Conservation (phyloP, 1,284 basidiomycete species). For the Rhodotorula sp. region DNA sequence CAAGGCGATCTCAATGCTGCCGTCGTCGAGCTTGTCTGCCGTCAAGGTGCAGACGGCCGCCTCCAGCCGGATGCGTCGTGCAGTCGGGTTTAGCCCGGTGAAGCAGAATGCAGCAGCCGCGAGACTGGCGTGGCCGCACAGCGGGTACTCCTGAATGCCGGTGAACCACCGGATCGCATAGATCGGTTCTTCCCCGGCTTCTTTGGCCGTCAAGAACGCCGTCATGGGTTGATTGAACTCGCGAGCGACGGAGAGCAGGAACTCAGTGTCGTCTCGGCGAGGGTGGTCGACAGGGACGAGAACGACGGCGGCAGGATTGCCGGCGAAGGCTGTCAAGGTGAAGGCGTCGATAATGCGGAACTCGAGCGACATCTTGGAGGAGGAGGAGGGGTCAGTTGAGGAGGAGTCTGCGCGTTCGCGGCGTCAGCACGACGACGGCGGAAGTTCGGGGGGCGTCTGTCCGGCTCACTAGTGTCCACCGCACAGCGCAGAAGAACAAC, state of each 20-base stretch:
- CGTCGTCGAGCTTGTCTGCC: slow-evolving; percentile 38
- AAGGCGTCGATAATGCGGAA: slow-evolving; percentile 57
- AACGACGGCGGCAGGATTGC: slow-evolving; percentile 59
- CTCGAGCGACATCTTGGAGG: slow-evolving; percentile 4
- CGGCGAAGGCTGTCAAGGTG: slow-evolving; percentile 52
- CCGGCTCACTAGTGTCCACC: too few relatives aligned
- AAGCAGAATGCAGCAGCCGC: slow-evolving; percentile 55
- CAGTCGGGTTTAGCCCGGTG: slow-evolving; percentile 35
- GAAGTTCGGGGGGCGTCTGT: too few relatives aligned
- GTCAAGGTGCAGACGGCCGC: slow-evolving; percentile 42
- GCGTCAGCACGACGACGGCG: too few relatives aligned
- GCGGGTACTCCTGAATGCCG: slow-evolving; percentile 17
- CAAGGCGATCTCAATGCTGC: slow-evolving; percentile 54
- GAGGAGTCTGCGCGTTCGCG: too few relatives aligned
- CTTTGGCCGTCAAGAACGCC: slow-evolving; percentile 48
- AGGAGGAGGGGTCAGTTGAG: too few relatives aligned
- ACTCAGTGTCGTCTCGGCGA: not conserved
- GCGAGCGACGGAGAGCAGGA: slow-evolving; percentile 46
- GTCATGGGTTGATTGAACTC: slow-evolving; percentile 57
- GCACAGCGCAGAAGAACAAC: too few relatives aligned
- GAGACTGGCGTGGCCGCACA: slow-evolving; percentile 58
- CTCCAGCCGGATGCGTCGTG: slow-evolving; percentile 50
- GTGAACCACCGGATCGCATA: slow-evolving; percentile 37
- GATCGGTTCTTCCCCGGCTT: not conserved
- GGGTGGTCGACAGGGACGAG: slow-evolving; percentile 45